These are phyloP conservation scores for Clathrus columnatus DNA, from an alignment of 768 basidiomycete species.

Conservation along the genomic window DNA sequence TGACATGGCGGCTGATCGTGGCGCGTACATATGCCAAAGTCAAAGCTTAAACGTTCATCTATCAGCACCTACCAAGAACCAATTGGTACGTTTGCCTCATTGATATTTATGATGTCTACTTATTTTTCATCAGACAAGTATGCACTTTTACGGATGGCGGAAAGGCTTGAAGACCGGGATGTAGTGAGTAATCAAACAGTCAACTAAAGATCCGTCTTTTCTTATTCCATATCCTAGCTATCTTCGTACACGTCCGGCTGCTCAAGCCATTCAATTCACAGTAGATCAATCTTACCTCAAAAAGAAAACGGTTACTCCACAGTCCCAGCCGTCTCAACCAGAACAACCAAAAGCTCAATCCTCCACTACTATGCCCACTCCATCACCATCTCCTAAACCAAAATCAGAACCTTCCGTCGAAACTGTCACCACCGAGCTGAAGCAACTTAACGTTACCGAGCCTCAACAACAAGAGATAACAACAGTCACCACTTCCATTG, in stretches of 20 bases:
- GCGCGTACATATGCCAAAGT: conserved; percentile 94
- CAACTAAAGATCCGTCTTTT: neutral
- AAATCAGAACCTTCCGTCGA: neutral
- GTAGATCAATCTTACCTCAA: conserved; percentile 71
- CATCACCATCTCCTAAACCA: conserved; percentile 5
- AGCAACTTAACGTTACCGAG: neutral
- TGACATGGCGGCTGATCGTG: conserved; percentile 97
- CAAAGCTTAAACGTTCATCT: conserved; percentile 94
- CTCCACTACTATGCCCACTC: conserved; percentile 1
- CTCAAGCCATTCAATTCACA: conserved; percentile 96
- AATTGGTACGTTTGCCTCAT: conserved; percentile 37
- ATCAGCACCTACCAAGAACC: conserved; percentile 79
- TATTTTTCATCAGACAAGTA: conserved; percentile 46
- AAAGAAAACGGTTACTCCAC: conserved; percentile 45
- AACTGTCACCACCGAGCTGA: conserved; percentile 4
- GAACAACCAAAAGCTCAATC: neutral
- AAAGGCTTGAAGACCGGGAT: conserved; percentile 98
- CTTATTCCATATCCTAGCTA: conserved; percentile 38
- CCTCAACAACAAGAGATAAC: neutral
- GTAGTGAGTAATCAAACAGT: conserved; percentile 36
- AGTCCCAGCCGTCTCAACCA: conserved; percentile 13
- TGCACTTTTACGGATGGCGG: conserved; percentile 99
- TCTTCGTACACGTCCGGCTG: conserved; percentile 87
- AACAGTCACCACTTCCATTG: neutral
- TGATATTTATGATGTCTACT: conserved; percentile 16